phyloP scores from a whole-genome alignment of 371 early-diverging fungal species.

The Rhizopus microsporus region DNA sequence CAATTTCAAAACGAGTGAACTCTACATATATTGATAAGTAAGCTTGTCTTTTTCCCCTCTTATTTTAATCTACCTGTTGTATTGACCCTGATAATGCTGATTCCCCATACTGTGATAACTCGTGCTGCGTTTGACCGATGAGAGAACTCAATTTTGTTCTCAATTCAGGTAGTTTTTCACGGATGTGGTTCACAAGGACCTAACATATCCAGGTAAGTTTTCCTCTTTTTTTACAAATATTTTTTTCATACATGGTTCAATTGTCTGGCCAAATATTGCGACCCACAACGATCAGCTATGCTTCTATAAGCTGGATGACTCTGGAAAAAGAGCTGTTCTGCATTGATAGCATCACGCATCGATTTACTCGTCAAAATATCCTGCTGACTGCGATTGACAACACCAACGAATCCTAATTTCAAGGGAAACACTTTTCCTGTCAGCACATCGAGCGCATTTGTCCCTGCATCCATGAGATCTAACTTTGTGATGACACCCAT shows the following conservation, averaged over 20 bases:
- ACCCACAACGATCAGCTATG: constrained; percentile 74
- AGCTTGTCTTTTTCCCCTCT: background rate
- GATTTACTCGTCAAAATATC: constrained; percentile 80
- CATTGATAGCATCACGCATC: constrained; percentile 75
- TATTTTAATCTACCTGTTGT: constrained; percentile 50
- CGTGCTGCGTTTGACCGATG: constrained; percentile 80
- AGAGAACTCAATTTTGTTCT: constrained; percentile 78
- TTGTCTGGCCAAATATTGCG: constrained; percentile 31
- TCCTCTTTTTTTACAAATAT: background rate
- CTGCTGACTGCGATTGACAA: constrained; percentile 88
- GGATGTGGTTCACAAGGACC: constrained; percentile 80
- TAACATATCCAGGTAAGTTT: constrained; percentile 13
- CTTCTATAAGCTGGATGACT: constrained; percentile 83
- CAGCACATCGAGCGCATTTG: constrained; percentile 85
- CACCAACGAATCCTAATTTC: constrained; percentile 88
- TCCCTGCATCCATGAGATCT: constrained; percentile 94
- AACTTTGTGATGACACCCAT: constrained; percentile 92
- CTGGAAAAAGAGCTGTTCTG: constrained; percentile 81
- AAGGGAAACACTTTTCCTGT: constrained; percentile 78
- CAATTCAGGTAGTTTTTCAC: constrained; percentile 80
- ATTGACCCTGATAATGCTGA: constrained; percentile 57
- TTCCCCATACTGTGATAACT: constrained; percentile 75
- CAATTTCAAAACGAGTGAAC: constrained; percentile 71
- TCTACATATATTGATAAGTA: constrained; percentile 33
- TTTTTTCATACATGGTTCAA: constrained; percentile 28